These are phyloP conservation scores for Reutealis trisperma DNA, from an alignment of 345 rosid genomes.

Conservation along the genomic window DNA sequence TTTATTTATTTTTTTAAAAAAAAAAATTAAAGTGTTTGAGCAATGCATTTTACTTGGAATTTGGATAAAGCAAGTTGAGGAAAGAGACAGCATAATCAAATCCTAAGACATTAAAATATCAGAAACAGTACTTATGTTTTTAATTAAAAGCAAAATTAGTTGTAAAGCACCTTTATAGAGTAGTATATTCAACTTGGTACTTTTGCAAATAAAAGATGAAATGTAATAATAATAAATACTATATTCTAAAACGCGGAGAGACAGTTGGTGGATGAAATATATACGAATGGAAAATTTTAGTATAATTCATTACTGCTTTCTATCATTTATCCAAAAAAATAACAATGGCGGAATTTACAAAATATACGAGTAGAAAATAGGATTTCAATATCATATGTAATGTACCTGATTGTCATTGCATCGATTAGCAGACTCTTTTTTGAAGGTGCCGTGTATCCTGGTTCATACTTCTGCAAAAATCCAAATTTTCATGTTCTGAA, in stretches of 20 bases:
- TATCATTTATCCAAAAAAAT: no score
- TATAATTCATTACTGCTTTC: no score
- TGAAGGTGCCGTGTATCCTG: conserved; percentile 66
- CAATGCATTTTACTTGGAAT: background rate
- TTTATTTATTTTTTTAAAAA: background rate
- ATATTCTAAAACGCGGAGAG: conserved; percentile 7
- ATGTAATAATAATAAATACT: background rate
- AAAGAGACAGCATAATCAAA: background rate
- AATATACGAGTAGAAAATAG: no score
- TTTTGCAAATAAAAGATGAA: background rate
- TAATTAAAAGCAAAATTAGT: conserved; percentile 25
- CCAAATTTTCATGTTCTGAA: no score
- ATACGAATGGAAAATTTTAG: background rate
- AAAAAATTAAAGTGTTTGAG: no score
- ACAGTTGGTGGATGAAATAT: conserved; percentile 5
- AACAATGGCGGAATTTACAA: no score
- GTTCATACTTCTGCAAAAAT: conserved; percentile 58
- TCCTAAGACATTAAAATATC: background rate
- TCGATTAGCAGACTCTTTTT: conserved; percentile 60
- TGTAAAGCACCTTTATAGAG: conserved; percentile 17
- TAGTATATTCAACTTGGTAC: background rate
- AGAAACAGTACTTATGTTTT: conserved; percentile 3
- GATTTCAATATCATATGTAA: background rate
- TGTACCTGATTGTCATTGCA: conserved; percentile 63
- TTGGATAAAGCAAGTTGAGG: background rate